Percentiles rank a stretch among this genome's conserved stretches.
Conservation (phyloP, 2,329 filamentous ascomycete genomes). For the Ilyonectria robusta region DNA sequence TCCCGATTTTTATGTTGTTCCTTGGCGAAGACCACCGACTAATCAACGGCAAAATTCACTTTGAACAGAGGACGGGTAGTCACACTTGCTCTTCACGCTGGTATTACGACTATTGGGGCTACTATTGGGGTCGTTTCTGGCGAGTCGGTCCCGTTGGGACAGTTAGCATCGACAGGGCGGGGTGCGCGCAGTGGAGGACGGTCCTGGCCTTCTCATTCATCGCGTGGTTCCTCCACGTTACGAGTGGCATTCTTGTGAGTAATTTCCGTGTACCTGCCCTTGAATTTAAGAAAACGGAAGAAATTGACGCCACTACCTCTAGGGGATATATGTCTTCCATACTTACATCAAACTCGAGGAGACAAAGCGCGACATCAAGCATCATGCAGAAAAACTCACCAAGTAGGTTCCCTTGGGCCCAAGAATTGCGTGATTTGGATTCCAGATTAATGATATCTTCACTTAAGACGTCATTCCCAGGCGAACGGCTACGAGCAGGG, state of each 20-base stretch:
- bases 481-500: no score
- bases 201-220: conserved; percentile 45
- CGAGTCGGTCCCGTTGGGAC: conserved; percentile 3
- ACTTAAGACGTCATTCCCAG: no score
- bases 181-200: conserved; percentile 44
- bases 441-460: no score
- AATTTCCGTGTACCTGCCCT: no score
- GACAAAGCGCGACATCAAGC: neutral
- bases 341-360: conserved; percentile 31
- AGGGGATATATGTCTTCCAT: conserved; percentile 32
- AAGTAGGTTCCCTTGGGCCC: no score
- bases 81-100: conserved; percentile 37
- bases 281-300: neutral
- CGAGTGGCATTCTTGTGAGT: conserved; percentile 41
- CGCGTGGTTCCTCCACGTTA: conserved; percentile 36
- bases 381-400: no score
- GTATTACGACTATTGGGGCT: conserved; percentile 47
- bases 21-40: no score
- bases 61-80: conserved; percentile 27
- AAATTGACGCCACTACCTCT: neutral
- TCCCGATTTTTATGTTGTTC: neutral
- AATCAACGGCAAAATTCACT: no score
- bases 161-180: conserved; percentile 25
- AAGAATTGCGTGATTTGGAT: no score
- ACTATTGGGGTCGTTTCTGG: conserved; percentile 46